These are phyloP conservation scores for Noccaea bulbosa DNA, from an alignment of 345 rosid species.

Conservation along the genomic window DNA sequence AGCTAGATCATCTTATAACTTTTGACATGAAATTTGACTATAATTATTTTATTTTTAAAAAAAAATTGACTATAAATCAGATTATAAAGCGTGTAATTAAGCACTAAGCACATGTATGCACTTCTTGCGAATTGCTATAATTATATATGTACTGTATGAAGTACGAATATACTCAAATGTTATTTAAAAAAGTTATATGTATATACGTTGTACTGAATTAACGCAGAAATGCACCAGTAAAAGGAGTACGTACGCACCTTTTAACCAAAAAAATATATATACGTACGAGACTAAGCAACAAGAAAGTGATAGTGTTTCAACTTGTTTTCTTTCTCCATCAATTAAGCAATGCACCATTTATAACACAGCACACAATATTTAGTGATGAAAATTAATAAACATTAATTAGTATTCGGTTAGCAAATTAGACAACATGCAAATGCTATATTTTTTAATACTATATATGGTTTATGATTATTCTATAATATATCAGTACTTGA, in stretches of 20 bases:
- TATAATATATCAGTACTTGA: not conserved
- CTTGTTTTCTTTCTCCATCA: constrained; percentile 30
- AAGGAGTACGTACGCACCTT: not conserved
- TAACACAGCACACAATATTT: not conserved
- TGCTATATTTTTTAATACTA: not conserved
- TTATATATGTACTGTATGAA: not conserved
- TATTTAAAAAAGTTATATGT: not conserved
- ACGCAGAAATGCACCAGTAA: not conserved
- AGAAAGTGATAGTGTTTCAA: constrained; percentile 30
- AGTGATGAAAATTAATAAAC: not conserved
- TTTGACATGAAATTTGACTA: not conserved
- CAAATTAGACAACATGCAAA: constrained; percentile 21
- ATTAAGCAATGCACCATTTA: constrained; percentile 31
- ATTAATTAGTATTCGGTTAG: not conserved
- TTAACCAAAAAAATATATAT: too few species aligned
- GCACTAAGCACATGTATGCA: constrained; percentile 4
- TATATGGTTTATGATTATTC: too few species aligned
- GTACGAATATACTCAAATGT: too few species aligned
- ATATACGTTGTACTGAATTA: not conserved
- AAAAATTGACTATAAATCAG: constrained; percentile 7
- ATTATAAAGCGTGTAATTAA: not conserved
- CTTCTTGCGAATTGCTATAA: not conserved
- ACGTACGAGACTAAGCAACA: constrained; percentile 16
- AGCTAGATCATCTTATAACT: not conserved
- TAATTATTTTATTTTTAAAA: not conserved